phyloP scores from a whole-genome alignment of 805 yeast species.

The Clavispora carvajalis region DNA sequence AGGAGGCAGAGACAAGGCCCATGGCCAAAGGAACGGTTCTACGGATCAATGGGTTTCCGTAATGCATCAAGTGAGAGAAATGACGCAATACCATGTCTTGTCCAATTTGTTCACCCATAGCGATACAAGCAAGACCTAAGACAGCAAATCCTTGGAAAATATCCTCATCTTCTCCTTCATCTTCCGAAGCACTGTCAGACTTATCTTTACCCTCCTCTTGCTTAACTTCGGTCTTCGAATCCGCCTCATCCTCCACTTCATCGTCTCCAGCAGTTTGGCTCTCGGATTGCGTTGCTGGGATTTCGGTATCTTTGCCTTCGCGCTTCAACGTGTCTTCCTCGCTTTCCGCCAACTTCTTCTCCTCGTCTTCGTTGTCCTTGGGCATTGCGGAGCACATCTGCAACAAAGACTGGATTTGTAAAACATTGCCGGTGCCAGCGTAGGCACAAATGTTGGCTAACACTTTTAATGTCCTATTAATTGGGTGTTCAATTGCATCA shows the following conservation, averaged over 20 bases:
- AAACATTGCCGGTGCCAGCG: slow-evolving; percentile 96
- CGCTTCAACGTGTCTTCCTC: slow-evolving; percentile 30
- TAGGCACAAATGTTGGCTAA: slow-evolving; percentile 89
- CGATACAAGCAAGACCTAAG: slow-evolving; percentile 87
- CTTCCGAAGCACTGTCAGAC: slow-evolving; percentile 7
- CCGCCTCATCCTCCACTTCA: slow-evolving; percentile 9
- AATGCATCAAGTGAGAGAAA: slow-evolving; percentile 95
- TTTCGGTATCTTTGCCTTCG: slow-evolving; percentile 21
- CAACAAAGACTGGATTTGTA: slow-evolving; percentile 85
- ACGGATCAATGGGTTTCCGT: slow-evolving; percentile 86
- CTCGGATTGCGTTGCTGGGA: slow-evolving; percentile 10
- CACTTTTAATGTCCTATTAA: slow-evolving; percentile 82
- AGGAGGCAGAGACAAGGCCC: slow-evolving; percentile 89
- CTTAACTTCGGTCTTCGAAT: slow-evolving; percentile 8
- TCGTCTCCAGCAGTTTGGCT: slow-evolving; percentile 16
- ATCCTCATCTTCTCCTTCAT: slow-evolving; percentile 44
- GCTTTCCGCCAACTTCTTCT: slow-evolving; percentile 50
- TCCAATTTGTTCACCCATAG: slow-evolving; percentile 97
- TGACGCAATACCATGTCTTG: slow-evolving; percentile 97
- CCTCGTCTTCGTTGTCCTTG: slow-evolving; percentile 50
- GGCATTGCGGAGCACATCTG: slow-evolving; percentile 82
- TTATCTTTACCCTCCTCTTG: slow-evolving; percentile 12
- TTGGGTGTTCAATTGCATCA: slow-evolving; percentile 92
- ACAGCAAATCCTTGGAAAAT: slow-evolving; percentile 84
- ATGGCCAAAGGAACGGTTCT: slow-evolving; percentile 97